phyloP scores from a whole-genome alignment of 2,329 filamentous ascomycete genomes.

The Nothophoma quercina region DNA sequence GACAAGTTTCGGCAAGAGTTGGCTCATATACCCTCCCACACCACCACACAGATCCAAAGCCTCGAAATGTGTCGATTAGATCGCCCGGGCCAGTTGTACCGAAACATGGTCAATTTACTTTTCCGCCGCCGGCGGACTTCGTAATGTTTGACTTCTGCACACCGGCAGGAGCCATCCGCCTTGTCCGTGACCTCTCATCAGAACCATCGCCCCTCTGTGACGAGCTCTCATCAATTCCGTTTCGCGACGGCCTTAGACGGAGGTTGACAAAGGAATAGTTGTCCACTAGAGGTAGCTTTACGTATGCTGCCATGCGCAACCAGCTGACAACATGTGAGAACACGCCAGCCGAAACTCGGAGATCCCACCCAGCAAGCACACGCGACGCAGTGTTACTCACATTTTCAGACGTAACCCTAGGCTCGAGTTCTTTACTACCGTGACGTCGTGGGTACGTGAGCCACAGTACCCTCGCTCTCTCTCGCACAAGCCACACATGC shows the following conservation, averaged over 20 bases:
- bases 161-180: neutral
- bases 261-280: neutral
- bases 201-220: neutral
- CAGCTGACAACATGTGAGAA: constrained; percentile 3
- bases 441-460: constrained; percentile 4
- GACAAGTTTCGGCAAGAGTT: constrained; percentile 1
- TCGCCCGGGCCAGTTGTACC: neutral
- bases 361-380: constrained; percentile 1
- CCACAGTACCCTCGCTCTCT: neutral
- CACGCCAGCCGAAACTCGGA: neutral
- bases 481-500: constrained; percentile 1
- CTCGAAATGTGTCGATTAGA: neutral
- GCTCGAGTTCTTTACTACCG: neutral
- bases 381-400: constrained; percentile 4
- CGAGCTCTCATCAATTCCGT: neutral
- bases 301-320: constrained; percentile 1
- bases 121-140: neutral
- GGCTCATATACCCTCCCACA: neutral
- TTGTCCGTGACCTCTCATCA: neutral
- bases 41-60: neutral
- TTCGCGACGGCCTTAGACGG: neutral
- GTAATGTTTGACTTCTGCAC: neutral
- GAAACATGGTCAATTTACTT: neutral
- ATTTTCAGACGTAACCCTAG: constrained; percentile 11
- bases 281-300: neutral